Percentiles rank a stretch among this genome's conserved stretches.
Conservation (phyloP, 2,329 filamentous ascomycete genomes). For the Chaetothyriales sp. region DNA sequence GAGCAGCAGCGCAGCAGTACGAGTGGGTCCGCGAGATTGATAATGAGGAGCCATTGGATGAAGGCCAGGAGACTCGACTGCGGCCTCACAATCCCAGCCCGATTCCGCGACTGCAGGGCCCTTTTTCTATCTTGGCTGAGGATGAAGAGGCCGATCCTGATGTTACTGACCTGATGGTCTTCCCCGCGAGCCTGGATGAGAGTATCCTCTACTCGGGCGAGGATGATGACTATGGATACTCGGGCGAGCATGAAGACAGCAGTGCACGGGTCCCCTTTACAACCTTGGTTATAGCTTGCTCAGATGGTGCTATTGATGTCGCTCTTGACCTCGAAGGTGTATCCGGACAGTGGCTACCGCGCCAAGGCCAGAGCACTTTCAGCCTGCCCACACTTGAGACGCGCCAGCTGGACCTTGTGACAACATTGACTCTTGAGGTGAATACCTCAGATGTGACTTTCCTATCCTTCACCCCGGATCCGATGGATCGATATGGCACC, state of each 20-base stretch:
- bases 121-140: conserved; percentile 41
- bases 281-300: conserved; percentile 45
- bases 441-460: conserved; percentile 7
- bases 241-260: conserved; percentile 28
- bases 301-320: conserved; percentile 42
- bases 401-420: conserved; percentile 25
- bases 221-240: conserved; percentile 34
- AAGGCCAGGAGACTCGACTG: conserved; percentile 39
- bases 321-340: conserved; percentile 50
- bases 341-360: conserved; percentile 50
- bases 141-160: conserved; percentile 40
- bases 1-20: conserved; percentile 40
- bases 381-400: conserved; percentile 28
- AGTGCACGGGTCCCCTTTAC: conserved; percentile 42
- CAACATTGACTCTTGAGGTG: conserved; percentile 34
- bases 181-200: conserved; percentile 39
- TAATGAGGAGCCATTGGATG: conserved; percentile 36
- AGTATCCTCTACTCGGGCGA: conserved; percentile 40
- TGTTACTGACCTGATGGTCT: conserved; percentile 47
- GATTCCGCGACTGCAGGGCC: conserved; percentile 49
- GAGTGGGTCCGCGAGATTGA: conserved; percentile 46
- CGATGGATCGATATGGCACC: conserved; percentile 43
- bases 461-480: conserved; percentile 38
- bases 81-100: conserved; percentile 41
- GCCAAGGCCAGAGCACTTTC: conserved; percentile 28